Evolutionary conservation across 768 basidiomycete species (phyloP).

Genomic region (Russula griseocarnosa): DNA sequence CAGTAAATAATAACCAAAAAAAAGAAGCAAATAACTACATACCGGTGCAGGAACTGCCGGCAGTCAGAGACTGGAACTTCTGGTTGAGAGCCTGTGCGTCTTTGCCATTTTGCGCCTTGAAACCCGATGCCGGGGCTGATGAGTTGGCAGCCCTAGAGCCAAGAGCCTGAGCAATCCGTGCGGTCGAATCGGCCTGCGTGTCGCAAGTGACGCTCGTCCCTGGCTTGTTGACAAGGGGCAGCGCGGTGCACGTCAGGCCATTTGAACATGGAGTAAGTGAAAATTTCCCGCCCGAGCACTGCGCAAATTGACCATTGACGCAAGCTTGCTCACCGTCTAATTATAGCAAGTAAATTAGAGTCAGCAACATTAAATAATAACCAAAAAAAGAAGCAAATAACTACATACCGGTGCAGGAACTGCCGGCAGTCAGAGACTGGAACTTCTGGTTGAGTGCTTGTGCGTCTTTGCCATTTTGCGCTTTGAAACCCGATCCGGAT

Average conservation of each 20-base stretch:
- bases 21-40: constrained; percentile 3
- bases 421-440: constrained; percentile 31
- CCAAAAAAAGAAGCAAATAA: neutral
- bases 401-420: constrained; percentile 35
- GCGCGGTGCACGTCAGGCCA: constrained; percentile 37
- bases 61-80: constrained; percentile 35
- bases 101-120: constrained; percentile 35
- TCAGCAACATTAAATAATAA: neutral
- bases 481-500: constrained; percentile 23
- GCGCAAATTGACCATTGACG: constrained; percentile 38
- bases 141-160: neutral
- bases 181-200: constrained; percentile 34
- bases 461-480: constrained; percentile 38
- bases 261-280: constrained; percentile 34
- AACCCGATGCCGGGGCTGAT: neutral
- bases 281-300: constrained; percentile 40
- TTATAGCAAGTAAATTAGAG: constrained; percentile 2
- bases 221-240: constrained; percentile 41
- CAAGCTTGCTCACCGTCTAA: constrained; percentile 39
- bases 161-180: constrained; percentile 37
- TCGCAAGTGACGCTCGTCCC: constrained; percentile 42
- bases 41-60: constrained; percentile 35
- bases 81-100: constrained; percentile 40
- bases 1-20: neutral
- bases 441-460: constrained; percentile 39